phyloP scores from a whole-genome alignment of 495 filamentous ascomycete species.

The Emericellopsis terricola region DNA sequence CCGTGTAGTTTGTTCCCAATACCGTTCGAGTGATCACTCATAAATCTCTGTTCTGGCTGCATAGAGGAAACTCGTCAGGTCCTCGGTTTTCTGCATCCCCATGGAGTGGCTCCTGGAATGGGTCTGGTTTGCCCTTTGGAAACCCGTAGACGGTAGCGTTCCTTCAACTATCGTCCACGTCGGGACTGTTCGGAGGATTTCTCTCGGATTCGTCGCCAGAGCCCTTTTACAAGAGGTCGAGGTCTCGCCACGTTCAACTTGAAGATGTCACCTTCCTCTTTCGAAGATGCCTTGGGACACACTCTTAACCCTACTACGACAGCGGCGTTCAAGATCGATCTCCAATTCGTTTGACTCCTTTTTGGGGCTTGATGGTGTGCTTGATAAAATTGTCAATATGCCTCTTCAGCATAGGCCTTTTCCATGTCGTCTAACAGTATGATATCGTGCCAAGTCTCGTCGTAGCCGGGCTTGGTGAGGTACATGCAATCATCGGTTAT shows the following conservation, averaged over 20 bases:
- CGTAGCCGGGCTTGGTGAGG: slow-evolving; percentile 65
- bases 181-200: no score
- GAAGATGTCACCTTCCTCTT: slow-evolving; percentile 30
- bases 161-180: no score
- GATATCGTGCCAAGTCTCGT: slow-evolving; percentile 49
- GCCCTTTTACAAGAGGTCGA: slow-evolving; percentile 12
- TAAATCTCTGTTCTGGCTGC: no score
- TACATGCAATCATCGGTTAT: slow-evolving; percentile 66
- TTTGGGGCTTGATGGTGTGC: slow-evolving; percentile 2
- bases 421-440: slow-evolving; percentile 54
- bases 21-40: no score
- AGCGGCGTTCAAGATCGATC: slow-evolving; percentile 60
- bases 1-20: no score
- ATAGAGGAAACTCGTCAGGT: no score
- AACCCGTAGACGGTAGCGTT: no score
- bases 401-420: slow-evolving; percentile 54
- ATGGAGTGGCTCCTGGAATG: no score
- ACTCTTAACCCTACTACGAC: slow-evolving; percentile 64
- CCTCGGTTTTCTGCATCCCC: no score
- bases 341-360: slow-evolving; percentile 23
- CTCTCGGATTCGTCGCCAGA: slow-evolving; percentile 7
- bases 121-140: no score
- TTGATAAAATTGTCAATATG: slow-evolving; percentile 58
- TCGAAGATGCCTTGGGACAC: slow-evolving; percentile 41
- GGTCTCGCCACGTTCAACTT: slow-evolving; percentile 21